Conservation (phyloP, 176 grass and related monocot species). For the Urochloa ruziziensis region DNA sequence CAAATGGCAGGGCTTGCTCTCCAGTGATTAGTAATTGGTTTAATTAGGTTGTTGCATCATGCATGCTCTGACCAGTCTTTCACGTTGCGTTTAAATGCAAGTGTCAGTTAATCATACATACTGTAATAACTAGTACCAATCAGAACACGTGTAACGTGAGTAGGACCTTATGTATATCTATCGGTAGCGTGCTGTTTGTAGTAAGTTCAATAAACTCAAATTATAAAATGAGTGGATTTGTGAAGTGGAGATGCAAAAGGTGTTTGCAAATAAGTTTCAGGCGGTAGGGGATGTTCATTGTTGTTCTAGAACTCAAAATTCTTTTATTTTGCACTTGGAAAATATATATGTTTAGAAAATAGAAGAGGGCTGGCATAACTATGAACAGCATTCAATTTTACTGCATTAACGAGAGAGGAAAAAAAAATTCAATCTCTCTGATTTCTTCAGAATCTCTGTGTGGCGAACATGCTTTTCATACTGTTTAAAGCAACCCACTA, state of each 20-base stretch:
- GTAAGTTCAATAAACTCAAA: not conserved
- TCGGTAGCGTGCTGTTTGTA: not conserved
- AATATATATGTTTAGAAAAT: not conserved
- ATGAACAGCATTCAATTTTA: not conserved
- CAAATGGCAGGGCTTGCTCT: not conserved
- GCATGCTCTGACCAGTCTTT: conserved; percentile 5
- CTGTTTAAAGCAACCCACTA: not conserved
- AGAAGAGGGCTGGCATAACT: no score
- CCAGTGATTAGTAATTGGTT: not conserved
- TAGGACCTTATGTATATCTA: not conserved
- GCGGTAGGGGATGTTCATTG: not conserved
- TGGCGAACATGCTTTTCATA: not conserved
- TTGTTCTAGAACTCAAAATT: not conserved
- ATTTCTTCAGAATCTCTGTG: not conserved
- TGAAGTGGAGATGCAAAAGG: not conserved
- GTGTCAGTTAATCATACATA: not conserved
- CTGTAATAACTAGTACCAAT: not conserved
- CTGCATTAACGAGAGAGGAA: no score
- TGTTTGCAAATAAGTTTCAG: not conserved
- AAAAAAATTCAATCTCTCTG: no score
- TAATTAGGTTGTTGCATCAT: not conserved
- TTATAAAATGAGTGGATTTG: not conserved
- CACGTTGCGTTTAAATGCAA: not conserved
- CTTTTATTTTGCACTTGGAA: not conserved
- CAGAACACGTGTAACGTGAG: not conserved